Conservation (phyloP, 441 rosid genomes). For the Erodium moschatum region DNA sequence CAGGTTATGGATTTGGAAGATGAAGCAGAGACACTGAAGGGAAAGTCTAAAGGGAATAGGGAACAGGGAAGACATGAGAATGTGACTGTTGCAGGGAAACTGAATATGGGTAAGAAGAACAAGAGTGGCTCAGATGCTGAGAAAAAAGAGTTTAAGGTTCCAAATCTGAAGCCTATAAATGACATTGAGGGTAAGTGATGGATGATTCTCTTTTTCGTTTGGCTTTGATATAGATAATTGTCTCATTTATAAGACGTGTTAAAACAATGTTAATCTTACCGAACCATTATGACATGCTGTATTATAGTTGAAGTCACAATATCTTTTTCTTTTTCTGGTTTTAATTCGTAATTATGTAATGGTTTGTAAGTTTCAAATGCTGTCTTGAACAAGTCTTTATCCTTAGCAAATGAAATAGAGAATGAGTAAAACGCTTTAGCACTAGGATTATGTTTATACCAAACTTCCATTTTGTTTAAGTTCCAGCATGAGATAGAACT, state of each 20-base stretch:
- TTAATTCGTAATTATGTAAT: neutral
- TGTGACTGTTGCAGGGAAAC: constrained; percentile 28
- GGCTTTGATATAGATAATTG: neutral
- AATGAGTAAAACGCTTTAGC: neutral
- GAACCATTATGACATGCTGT: neutral
- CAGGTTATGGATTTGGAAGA: constrained; percentile 49
- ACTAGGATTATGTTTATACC: neutral
- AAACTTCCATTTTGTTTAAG: neutral
- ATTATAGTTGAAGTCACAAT: neutral
- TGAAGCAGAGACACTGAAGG: constrained; percentile 32
- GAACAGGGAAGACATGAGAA: constrained; percentile 44
- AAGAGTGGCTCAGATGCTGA: constrained; percentile 26
- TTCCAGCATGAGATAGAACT: neutral
- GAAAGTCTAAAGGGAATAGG: constrained; percentile 22
- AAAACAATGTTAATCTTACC: neutral
- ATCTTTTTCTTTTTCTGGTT: no score
- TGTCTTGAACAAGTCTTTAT: neutral
- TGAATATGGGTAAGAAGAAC: constrained; percentile 47
- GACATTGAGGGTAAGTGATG: constrained; percentile 35
- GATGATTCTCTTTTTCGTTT: constrained; percentile 6
- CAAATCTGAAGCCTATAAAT: constrained; percentile 38
- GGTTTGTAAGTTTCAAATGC: constrained; percentile 4
- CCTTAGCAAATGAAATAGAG: neutral
- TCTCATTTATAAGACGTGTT: neutral
- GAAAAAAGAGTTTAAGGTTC: constrained; percentile 30